Evolutionary conservation across 768 basidiomycete genomes (phyloP).

Genomic region (Cubamyces sp.): DNA sequence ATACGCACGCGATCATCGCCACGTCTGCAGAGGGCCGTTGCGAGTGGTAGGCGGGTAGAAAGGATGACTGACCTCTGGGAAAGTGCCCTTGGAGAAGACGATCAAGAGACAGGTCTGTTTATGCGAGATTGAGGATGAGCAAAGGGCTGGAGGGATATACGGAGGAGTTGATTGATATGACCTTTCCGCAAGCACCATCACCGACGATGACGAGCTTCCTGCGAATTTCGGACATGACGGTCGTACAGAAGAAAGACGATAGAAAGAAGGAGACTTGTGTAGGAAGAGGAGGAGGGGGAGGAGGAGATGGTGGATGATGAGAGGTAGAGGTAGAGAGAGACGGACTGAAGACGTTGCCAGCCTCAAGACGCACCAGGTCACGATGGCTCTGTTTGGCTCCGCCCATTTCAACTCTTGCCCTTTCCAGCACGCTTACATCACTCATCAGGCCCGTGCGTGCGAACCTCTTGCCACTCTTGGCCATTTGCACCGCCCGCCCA

Average conservation of each 20-base stretch:
- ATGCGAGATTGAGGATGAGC: constrained; percentile 18
- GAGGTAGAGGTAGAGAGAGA: constrained; percentile 20
- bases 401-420: constrained; percentile 16
- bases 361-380: too few relatives aligned
- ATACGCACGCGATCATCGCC: constrained; percentile 18
- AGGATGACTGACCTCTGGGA: constrained; percentile 76
- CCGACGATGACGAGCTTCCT: constrained; percentile 99
- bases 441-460: constrained; percentile 30
- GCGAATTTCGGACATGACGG: constrained; percentile 91
- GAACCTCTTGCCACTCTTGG: constrained; percentile 8
- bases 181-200: constrained; percentile 97
- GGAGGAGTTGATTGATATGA: constrained; percentile 32
- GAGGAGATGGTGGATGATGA: constrained; percentile 21
- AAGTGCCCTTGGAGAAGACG: constrained; percentile 95
- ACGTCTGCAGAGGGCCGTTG: constrained; percentile 10
- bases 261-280: neutral
- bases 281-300: constrained; percentile 14
- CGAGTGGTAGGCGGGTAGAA: constrained; percentile 2
- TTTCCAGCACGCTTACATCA: constrained; percentile 21
- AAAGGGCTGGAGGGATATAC: constrained; percentile 20
- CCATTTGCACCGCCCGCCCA: constrained; percentile 12
- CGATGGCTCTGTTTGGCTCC: too few relatives aligned
- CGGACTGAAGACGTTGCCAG: constrained; percentile 19
- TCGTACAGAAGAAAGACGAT: constrained; percentile 4
- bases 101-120: constrained; percentile 88